Base-by-base conservation (phyloP, 805 yeast genomes). In the Lachancea lanzarotensis region DNA sequence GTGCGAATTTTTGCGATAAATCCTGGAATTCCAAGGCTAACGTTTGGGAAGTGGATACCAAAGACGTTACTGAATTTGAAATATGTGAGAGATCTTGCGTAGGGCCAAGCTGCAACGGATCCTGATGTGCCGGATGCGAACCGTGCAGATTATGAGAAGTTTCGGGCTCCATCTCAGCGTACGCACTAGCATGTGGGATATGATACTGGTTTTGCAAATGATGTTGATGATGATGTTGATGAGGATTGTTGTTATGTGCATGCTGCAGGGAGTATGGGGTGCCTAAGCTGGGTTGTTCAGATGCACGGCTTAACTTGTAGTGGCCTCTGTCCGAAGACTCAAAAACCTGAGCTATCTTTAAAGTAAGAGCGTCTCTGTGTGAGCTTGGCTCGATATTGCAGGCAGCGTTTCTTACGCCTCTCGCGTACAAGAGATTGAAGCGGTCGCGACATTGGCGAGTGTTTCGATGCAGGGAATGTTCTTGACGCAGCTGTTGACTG, bases 361-460 rank as follows among this genome's bases (percentile, higher is more conserved):
- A 31, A 4, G 34, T 15, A 15, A 41, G 35, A 8, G 31, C 38
- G 35, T 41, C 45, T 27, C 45, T 38, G 16, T 26, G 34, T 7
- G 38, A 34, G n/a, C 37, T 19, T 34, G 39, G 39, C 39, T 22
- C 39, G 18, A 41, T 33, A 27, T 41, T 35, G 35, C 38, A 33
- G 8, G 40, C 33, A 11, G 33, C 35, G 25, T 43, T 43, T 17
- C 43, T 36, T 2, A 38, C 42, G 16, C 43, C 56, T 45, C 53
- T 57, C 7, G 50, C 39, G 46, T 52, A 55, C 11, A 59, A 41
- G 6, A 59, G 54, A 43, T 57, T 59, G 44, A 57, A 59, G 30
- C 63, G 45, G 47, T 59, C 63, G 38, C 59, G 60, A 38, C 62
- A 57, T 41, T 59, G 63, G 35, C 63, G 51, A n/a, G 57, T 47